Base-by-base conservation (phyloP, 2,329 filamentous ascomycete species). In the Escovopsis sp. region DNA sequence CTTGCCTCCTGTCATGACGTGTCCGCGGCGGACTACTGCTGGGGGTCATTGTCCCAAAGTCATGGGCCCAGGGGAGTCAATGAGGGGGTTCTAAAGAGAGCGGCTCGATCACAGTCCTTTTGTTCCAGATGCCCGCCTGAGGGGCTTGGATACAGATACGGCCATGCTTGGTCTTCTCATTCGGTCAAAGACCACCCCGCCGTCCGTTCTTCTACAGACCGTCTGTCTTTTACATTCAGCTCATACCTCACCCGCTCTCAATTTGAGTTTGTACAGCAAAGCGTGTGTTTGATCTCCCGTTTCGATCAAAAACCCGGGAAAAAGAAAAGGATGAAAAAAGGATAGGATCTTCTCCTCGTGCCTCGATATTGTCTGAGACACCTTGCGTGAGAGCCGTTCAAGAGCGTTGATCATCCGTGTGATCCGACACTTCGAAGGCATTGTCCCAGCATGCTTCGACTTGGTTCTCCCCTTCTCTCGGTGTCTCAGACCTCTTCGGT, bases 301-400 rank as follows among this genome's bases (percentile, higher is more conserved):
- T 23, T 23, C 21, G 21, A 4, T 4, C 8, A 23, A 23, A n/a
- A n/a, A n/a, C n/a, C n/a, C n/a, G n/a, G n/a, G n/a, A n/a, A n/a
- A n/a, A n/a, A n/a, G n/a, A n/a, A n/a, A n/a, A n/a, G n/a, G n/a
- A n/a, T n/a, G n/a, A n/a, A n/a, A n/a, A n/a, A n/a, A n/a, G n/a
- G n/a, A n/a, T n/a, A n/a, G n/a, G n/a, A n/a, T n/a, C n/a, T n/a
- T n/a, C n/a, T n/a, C n/a, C n/a, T n/a, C n/a, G n/a, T n/a, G 39
- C 40, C 43, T 45, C 21, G 26, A 38, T 30, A 35, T 41, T 53
- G 49, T 52, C 52, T 52, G 31, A 45, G 45, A 49, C 43, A 46
- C 37, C 23, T n/a, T 29, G 15, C 15, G 27, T 36, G 31, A 31
- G 18, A 39, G 37, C 35, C 27, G 27, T 32, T n/a, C 31, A 13